These are phyloP conservation scores for Lepidium didymum DNA, from an alignment of 345 rosid genomes.

Conservation along the genomic window DNA sequence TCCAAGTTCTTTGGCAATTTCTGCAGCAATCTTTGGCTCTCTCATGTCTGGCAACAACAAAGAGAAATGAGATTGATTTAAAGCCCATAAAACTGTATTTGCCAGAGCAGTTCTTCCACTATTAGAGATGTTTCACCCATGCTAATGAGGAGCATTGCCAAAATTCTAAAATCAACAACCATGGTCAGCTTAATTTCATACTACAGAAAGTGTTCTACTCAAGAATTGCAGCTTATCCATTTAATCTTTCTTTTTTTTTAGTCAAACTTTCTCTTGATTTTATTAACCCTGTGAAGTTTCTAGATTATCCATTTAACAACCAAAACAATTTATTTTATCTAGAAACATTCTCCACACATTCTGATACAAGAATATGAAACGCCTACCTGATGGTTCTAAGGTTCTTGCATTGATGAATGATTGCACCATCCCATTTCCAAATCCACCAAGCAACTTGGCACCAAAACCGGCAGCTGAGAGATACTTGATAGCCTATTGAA, in stretches of 20 bases:
- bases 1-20: conserved; percentile 78
- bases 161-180: background rate
- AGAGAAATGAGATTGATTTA: background rate
- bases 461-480: conserved; percentile 98
- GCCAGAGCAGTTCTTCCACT: background rate
- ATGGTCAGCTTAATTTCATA: background rate
- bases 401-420: conserved; percentile 88
- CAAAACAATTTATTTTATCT: background rate
- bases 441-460: conserved; percentile 85
- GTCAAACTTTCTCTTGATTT: background rate
- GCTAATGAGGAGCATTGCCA: background rate
- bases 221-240: conserved; percentile 1
- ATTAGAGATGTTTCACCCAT: background rate
- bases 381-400: conserved; percentile 61
- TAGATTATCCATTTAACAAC: background rate
- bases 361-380: background rate
- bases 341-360: background rate
- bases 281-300: background rate
- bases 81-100: background rate
- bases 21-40: conserved; percentile 65
- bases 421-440: conserved; percentile 95
- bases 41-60: conserved; percentile 62
- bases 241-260: too few species aligned
- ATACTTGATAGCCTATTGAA: conserved; percentile 78
- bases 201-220: background rate